A percentile compares a stretch with the other conserved stretches of the same genome.
These are phyloP conservation scores for Ochetophila trinervis DNA, from an alignment of 306 rosid genomes.

Conservation along the genomic window DNA sequence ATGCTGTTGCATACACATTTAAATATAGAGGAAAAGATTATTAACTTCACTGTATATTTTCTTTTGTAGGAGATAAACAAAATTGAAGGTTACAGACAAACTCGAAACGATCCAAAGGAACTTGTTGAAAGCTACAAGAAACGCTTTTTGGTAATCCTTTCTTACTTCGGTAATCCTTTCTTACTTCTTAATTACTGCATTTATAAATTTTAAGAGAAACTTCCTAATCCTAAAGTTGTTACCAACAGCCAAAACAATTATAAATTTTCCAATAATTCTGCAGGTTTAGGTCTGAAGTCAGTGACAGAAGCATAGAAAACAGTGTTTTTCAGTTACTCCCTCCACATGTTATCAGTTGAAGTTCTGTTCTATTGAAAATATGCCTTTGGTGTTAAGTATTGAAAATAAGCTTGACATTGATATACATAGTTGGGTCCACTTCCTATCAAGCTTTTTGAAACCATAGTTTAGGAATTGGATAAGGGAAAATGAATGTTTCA, in stretches of 20 bases:
- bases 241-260: not conserved
- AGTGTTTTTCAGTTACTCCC: not conserved
- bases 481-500: too few species aligned
- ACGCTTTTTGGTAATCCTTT: conserved; percentile 46
- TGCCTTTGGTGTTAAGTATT: too few species aligned
- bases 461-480: too few species aligned
- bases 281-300: not conserved
- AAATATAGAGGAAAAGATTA: not conserved
- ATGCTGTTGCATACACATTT: not conserved
- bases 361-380: too few species aligned
- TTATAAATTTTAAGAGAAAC: too few species aligned
- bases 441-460: too few species aligned
- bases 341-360: not conserved
- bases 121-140: conserved; percentile 57
- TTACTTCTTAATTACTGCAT: not conserved
- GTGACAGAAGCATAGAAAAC: not conserved
- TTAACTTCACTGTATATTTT: too few species aligned
- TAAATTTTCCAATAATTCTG: not conserved
- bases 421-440: too few species aligned
- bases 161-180: conserved; percentile 34
- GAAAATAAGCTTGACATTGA: too few species aligned
- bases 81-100: conserved; percentile 55
- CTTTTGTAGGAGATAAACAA: conserved; percentile 46
- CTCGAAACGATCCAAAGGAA: conserved; percentile 52
- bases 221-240: too few species aligned